Evolutionary conservation across 2,329 filamentous ascomycete genomes (phyloP).

Genomic region (Colletotrichum sp.): DNA sequence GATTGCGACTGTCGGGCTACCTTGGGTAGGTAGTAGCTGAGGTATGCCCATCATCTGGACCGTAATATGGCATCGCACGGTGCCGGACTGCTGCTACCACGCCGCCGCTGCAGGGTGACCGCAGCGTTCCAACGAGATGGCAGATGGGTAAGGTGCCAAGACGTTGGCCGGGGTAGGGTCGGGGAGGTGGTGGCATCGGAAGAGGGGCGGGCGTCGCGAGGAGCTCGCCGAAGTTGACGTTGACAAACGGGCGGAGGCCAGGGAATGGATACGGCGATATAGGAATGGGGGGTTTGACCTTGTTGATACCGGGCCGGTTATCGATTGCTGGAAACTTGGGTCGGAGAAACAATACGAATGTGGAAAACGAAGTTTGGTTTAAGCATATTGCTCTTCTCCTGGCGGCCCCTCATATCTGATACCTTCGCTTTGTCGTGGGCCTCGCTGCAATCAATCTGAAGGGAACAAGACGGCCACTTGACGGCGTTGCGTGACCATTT

Average conservation of each 20-base stretch:
- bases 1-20: neutral
- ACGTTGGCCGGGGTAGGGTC: neutral
- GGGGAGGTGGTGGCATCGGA: conserved; percentile 16
- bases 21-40: neutral
- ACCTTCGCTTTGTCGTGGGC: neutral
- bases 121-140: conserved; percentile 14
- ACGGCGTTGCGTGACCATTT: conserved; percentile 17
- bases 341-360: conserved; percentile 9
- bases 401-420: neutral
- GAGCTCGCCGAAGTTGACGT: conserved; percentile 46
- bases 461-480: conserved; percentile 1
- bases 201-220: conserved; percentile 22
- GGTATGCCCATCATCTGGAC: neutral
- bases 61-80: neutral
- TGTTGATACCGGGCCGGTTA: neutral
- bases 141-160: conserved; percentile 12
- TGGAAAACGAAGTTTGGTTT: conserved; percentile 2
- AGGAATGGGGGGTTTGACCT: neutral
- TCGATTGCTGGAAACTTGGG: neutral
- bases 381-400: conserved; percentile 15
- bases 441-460: conserved; percentile 9
- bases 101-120: conserved; percentile 4
- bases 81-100: neutral
- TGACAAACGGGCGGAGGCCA: conserved; percentile 22
- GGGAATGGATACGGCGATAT: neutral